Evolutionary conservation across 768 basidiomycete species (phyloP), one percentile per base, ranked within the genome.

Genomic region (Pleurotus citrinopileatus): DNA sequence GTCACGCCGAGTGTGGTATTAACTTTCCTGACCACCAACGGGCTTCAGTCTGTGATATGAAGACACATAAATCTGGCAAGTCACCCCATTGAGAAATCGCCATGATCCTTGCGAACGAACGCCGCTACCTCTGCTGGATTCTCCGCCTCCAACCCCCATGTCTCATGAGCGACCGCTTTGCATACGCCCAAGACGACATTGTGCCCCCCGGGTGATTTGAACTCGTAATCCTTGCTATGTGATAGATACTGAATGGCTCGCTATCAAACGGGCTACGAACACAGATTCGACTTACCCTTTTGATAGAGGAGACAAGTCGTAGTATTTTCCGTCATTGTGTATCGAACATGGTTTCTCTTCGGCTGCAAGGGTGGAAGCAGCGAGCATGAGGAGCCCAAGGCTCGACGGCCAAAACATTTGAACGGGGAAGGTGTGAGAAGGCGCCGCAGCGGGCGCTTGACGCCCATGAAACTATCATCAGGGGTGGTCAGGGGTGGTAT

Each of bases 31-130:
- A 43, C 28, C 23, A 22, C n/a, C 23, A 26, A 29, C 46, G 23
- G 52, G 27, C 10, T 46, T 34, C 22, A 53, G 27, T 44, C 19
- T 13, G 52, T 17, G 29, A 44, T 37, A 25, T n/a, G 27, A 42
- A 20, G 34, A 17, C 2, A 40, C n/a, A n/a, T n/a, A 26, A 4
- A 23, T 37, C 29, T 20, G 42, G 17, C 26, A 51, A 52, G 76
- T 55, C 59, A 87, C 89, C 90, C 90, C 29, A 91, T 77, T 5
- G 82, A 81, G 67, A 91, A 84, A 65, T 89, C 84, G 0, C 86
- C 80, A 55, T 80, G 87, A 43, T 69, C 80, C 45, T 74, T 75
- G 36, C 81, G 78, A 34, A 85, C 76, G 56, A 88, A 79, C 1
- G 78, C 89, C 3, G 74, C 89, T 17, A 91, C 77, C 37, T 85